A percentile compares a stretch with the other conserved stretches of the same genome.
Conservation (phyloP, 345 rosid species). For the Capsella bursapastoris region DNA sequence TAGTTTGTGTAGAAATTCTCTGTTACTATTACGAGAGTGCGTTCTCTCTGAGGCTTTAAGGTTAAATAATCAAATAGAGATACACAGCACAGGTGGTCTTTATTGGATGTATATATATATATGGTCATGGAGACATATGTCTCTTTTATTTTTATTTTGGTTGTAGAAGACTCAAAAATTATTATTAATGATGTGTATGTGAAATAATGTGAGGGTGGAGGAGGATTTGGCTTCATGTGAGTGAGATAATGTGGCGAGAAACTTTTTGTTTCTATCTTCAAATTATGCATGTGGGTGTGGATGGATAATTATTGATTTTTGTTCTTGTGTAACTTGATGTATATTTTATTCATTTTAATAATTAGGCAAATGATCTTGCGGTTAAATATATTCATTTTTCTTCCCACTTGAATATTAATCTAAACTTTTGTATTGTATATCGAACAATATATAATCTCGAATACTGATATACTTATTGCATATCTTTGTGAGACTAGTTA, state of each 20-base stretch:
- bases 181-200: slow-evolving; percentile 29
- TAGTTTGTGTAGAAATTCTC: slow-evolving; percentile 6
- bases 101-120: slow-evolving; percentile 35
- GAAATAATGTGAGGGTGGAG: slow-evolving; percentile 47
- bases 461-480: neutral
- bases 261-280: slow-evolving; percentile 41
- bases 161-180: neutral
- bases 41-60: slow-evolving; percentile 32
- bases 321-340: slow-evolving; percentile 1
- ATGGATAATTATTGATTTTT: slow-evolving; percentile 34
- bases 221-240: slow-evolving; percentile 42
- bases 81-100: slow-evolving; percentile 34
- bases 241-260: slow-evolving; percentile 43
- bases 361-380: neutral
- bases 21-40: neutral
- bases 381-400: slow-evolving; percentile 7
- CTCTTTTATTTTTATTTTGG: neutral
- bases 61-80: slow-evolving; percentile 28
- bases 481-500: neutral
- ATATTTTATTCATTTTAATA: neutral
- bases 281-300: slow-evolving; percentile 45
- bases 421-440: neutral
- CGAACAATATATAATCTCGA: neutral
- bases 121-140: slow-evolving; percentile 19
- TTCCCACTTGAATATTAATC: neutral